Evolutionary conservation across 306 rosid genomes (phyloP).

Genomic region (Medicago truncatula): MtrunA17r5.0-ANR NC_053046.1:33666001-33666500

Average conservation of each 20-base stretch:
- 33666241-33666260: not conserved
- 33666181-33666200: not conserved
- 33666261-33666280: no score
- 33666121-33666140: conserved; percentile 60
- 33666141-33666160: not conserved
- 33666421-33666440: no score
- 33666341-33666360: no score
- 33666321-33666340: no score
- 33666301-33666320: no score
- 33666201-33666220: not conserved
- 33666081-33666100: not conserved
- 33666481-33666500: no score
- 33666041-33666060: conserved; percentile 75
- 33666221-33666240: not conserved
- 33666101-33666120: conserved; percentile 67
- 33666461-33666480: no score
- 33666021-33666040: conserved; percentile 61
- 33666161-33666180: conserved; percentile 1
- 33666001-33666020: conserved; percentile 61
- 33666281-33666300: no score
- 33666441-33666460: no score
- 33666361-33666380: no score
- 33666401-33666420: no score
- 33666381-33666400: no score
- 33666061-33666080: conserved; percentile 42